A percentile compares a stretch with the other conserved stretches of the same genome.
These are phyloP conservation scores for Fusarium nematophilum DNA, from an alignment of 2,329 filamentous ascomycete genomes.

Conservation along the genomic window DNA sequence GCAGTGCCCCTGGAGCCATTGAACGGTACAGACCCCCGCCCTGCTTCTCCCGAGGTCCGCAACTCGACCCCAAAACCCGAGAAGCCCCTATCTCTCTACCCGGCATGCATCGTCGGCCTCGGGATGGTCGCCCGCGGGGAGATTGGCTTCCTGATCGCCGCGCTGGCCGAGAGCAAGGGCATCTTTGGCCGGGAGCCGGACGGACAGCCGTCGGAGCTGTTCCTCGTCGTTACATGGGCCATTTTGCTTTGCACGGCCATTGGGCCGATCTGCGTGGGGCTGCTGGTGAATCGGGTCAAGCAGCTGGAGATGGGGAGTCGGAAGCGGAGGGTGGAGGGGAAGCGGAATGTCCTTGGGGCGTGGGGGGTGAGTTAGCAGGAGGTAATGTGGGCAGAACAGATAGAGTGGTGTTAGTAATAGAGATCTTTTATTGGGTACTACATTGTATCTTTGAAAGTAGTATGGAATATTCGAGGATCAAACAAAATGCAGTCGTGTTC, in stretches of 20 bases:
- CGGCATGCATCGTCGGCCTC: slow-evolving; percentile 72
- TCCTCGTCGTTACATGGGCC: slow-evolving; percentile 66
- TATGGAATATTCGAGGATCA: too few relatives aligned
- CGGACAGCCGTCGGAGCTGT: slow-evolving; percentile 54
- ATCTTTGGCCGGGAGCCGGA: slow-evolving; percentile 48
- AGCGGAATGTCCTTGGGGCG: slow-evolving; percentile 36
- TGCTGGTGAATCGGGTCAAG: slow-evolving; percentile 58
- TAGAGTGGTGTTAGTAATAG: too few relatives aligned
- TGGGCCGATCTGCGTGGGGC: slow-evolving; percentile 61
- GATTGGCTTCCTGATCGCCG: slow-evolving; percentile 81
- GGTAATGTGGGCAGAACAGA: too few relatives aligned
- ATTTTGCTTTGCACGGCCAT: slow-evolving; percentile 66
- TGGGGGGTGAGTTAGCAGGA: slow-evolving; percentile 39
- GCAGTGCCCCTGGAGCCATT: background rate
- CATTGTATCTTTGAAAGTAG: too few relatives aligned
- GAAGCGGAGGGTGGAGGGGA: slow-evolving; percentile 8
- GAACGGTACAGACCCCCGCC: background rate
- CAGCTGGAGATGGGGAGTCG: slow-evolving; percentile 30
- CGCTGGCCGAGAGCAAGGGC: slow-evolving; percentile 68
- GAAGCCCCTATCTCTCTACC: slow-evolving; percentile 73
- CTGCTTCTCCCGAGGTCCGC: background rate
- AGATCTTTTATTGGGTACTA: too few relatives aligned
- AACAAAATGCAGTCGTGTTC: too few relatives aligned
- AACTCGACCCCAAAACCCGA: slow-evolving; percentile 39
- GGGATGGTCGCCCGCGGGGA: slow-evolving; percentile 83